These are phyloP conservation scores for Solanum hybrid DNA, from an alignment of 305 asterid genomes.

Conservation along the genomic window DNA sequence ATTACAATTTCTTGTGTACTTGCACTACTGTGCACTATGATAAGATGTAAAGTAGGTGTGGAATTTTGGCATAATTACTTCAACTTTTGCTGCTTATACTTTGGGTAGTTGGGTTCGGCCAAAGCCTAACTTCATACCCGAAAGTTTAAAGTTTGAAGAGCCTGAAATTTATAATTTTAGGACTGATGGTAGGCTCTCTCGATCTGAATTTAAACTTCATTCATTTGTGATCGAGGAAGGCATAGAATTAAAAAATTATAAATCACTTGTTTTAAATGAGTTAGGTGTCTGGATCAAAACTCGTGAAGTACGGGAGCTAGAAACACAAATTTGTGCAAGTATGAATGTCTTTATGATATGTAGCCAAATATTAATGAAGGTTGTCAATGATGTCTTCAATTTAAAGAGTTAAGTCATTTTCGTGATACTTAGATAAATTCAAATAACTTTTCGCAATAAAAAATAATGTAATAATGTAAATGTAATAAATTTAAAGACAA, in stretches of 20 bases:
- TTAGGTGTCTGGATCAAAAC: background rate
- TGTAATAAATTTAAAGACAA: background rate
- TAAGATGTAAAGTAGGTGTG: background rate
- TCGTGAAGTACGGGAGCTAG: background rate
- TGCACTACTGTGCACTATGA: background rate
- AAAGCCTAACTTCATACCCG: background rate
- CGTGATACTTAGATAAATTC: background rate
- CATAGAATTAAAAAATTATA: background rate
- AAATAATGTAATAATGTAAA: background rate
- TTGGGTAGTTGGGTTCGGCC: background rate
- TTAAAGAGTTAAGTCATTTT: background rate
- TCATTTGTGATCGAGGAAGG: background rate
- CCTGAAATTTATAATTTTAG: background rate
- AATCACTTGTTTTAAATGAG: background rate
- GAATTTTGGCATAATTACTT: background rate
- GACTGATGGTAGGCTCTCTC: background rate
- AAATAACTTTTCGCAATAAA: background rate
- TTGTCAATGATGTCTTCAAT: background rate
- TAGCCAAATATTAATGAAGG: background rate
- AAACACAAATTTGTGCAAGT: background rate
- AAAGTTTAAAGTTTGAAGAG: background rate
- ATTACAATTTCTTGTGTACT: background rate
- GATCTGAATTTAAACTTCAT: background rate
- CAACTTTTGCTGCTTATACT: background rate
- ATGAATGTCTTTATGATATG: background rate